Conservation (phyloP, 495 filamentous ascomycete genomes). For the Podospora pseudoanserina region DNA sequence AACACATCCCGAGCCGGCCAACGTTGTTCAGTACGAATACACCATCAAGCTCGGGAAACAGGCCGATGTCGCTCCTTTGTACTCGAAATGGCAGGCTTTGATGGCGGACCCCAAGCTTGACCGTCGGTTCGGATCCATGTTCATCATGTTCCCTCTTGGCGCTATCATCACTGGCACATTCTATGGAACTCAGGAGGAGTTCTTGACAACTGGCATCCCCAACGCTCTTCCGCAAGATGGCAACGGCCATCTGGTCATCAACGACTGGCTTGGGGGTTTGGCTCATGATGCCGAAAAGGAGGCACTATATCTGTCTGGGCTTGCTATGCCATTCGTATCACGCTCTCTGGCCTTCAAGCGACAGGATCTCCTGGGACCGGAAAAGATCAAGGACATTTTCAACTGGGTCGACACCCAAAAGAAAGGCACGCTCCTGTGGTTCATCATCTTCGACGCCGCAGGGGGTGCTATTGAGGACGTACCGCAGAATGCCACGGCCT, state of each 20-base stretch:
- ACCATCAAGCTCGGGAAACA: conserved; percentile 43
- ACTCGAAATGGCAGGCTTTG: conserved; percentile 42
- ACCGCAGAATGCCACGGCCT: conserved; percentile 49
- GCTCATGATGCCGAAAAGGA: conserved; percentile 49
- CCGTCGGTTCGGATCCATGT: conserved; percentile 51
- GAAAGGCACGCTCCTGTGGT: conserved; percentile 52
- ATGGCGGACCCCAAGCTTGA: conserved; percentile 50
- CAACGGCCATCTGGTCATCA: conserved; percentile 39
- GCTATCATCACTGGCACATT: conserved; percentile 50
- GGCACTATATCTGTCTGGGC: conserved; percentile 41
- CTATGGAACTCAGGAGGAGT: conserved; percentile 52
- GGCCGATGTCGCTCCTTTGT: conserved; percentile 39
- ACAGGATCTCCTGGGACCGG: conserved; percentile 42
- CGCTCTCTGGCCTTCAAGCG: conserved; percentile 51
- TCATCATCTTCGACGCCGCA: conserved; percentile 52
- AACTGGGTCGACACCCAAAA: conserved; percentile 46
- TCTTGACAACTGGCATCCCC: conserved; percentile 43
- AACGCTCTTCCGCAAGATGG: conserved; percentile 38
- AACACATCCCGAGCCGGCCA: conserved; percentile 55
- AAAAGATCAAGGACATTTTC: conserved; percentile 45
- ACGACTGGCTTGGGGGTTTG: conserved; percentile 55
- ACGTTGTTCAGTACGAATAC: conserved; percentile 51
- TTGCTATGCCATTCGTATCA: conserved; percentile 49
- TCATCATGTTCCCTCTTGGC: conserved; percentile 50
- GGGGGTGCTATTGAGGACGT: conserved; percentile 53